Percentiles rank a stretch among this genome's conserved stretches.
Evolutionary conservation across 495 filamentous ascomycete genomes (phyloP).

Genomic region (Talaromyces borbonicus): DNA sequence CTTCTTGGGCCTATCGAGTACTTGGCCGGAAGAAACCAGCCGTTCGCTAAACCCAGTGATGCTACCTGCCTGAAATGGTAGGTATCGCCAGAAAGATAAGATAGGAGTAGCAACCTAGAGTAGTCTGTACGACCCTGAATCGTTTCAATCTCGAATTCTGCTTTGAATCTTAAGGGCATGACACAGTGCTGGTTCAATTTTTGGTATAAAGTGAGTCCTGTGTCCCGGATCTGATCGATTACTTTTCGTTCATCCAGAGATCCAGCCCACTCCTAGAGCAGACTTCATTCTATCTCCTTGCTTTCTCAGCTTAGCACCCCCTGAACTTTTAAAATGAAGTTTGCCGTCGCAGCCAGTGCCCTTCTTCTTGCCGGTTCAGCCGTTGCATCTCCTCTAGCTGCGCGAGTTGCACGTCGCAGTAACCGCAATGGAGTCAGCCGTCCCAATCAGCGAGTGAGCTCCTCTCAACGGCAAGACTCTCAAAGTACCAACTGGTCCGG

Average conservation of each 20-base stretch:
- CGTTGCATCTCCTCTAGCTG: constrained; percentile 2
- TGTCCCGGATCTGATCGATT: not conserved
- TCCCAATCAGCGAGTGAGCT: constrained; percentile 1
- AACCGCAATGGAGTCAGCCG: constrained; percentile 3
- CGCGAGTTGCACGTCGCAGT: constrained; percentile 6
- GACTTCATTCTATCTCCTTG: not conserved
- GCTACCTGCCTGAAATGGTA: not conserved
- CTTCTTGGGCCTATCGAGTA: not conserved
- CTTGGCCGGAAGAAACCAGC: not conserved
- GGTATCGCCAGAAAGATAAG: not conserved
- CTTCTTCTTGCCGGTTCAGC: constrained; percentile 7
- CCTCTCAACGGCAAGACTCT: not conserved
- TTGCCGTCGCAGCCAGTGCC: constrained; percentile 3
- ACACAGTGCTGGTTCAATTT: not conserved
- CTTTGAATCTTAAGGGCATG: not conserved
- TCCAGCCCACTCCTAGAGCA: not conserved
- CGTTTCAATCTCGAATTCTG: not conserved
- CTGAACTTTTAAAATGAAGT: constrained; percentile 5
- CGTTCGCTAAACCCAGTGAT: not conserved
- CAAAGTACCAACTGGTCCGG: constrained; percentile 44
- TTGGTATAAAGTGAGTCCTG: not conserved
- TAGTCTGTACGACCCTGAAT: not conserved
- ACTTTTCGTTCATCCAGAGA: not conserved
- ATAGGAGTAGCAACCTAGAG: no score
- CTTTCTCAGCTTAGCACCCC: not conserved